These are phyloP conservation scores for Talaromyces liani DNA, from an alignment of 495 filamentous ascomycete genomes.

Conservation along the genomic window DNA sequence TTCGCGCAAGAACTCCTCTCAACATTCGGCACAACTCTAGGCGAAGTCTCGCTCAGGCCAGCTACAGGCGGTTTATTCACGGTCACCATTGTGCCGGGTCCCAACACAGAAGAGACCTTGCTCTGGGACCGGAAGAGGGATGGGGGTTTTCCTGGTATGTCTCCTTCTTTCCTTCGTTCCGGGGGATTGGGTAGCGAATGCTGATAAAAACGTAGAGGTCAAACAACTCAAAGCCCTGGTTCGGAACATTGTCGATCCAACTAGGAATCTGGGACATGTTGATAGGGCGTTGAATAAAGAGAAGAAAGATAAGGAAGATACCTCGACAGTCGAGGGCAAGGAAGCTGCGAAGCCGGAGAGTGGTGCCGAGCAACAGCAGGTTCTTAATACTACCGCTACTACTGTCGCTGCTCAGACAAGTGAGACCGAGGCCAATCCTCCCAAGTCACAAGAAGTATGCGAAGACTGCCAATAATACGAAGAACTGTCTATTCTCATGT, in stretches of 20 bases:
- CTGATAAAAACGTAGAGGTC: conserved; percentile 45
- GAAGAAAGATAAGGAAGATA: conserved; percentile 1
- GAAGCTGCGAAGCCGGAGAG: neutral
- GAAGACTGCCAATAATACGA: conserved; percentile 37
- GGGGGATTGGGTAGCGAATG: too few species aligned
- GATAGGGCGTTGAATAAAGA: conserved; percentile 44
- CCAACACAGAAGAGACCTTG: conserved; percentile 32
- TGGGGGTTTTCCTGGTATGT: conserved; percentile 83
- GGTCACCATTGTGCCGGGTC: conserved; percentile 47
- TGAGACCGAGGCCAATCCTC: conserved; percentile 5
- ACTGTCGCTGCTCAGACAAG: conserved; percentile 1
- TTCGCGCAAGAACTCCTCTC: conserved; percentile 96
- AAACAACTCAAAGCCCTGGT: conserved; percentile 88
- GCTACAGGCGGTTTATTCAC: conserved; percentile 78
- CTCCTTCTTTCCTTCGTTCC: too few species aligned
- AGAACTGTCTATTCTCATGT: neutral
- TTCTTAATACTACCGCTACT: neutral
- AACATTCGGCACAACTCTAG: conserved; percentile 81
- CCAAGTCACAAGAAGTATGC: conserved; percentile 21
- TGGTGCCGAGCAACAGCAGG: neutral
- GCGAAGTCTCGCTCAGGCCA: conserved; percentile 86
- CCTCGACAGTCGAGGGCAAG: neutral
- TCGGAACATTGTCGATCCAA: conserved; percentile 73
- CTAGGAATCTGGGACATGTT: conserved; percentile 73
- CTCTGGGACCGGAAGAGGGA: conserved; percentile 88